Base-by-base conservation (phyloP, 2,329 filamentous ascomycete species). In the Penicillium sclerotigenum region DNA sequence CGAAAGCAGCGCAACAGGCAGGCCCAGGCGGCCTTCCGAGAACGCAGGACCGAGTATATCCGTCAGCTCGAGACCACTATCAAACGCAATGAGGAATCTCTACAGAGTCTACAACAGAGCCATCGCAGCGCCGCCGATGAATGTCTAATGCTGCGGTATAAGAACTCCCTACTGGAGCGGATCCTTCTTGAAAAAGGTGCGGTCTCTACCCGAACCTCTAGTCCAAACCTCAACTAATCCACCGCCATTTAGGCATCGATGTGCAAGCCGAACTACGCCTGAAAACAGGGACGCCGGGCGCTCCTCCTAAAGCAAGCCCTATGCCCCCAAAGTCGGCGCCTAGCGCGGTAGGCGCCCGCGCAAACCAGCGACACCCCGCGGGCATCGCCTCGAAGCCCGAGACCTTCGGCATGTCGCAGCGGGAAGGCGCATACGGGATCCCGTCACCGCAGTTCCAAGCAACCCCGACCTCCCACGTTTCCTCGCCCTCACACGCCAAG, bases 61-160 rank as follows among this genome's bases (percentile, higher is more conserved):
- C 97, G 97, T 79, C 94, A 99, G 75, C 84, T 99, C 26, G 94
- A 99, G 78, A 91, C 93, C 67, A 96, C 92, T 54, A 97, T 99
- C 76, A 93, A 94, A 70, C 90, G 94, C 66, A 93, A 97, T 81
- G 94, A 99, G 77, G 91, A 95, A 68, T 93, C 91, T 67, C 81
- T 97, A 54, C 90, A 95, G 67, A 96, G 87, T 69, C 82, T 99
- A 58, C 94, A 97, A 77, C 89, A 93, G 69, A 95, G 91, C 63
- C 94, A 97, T 72, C 90, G 94, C 67, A 92, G 86, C 69, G 94
- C 94, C 56, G 91, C 93, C 56, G 94, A 97, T 74, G 94, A 97
- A 76, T 97, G 94, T 73, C 78, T 97, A 70, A 97, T 99, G 94
- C 82, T 99, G 67, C 88, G 94, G 57, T 99, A 97, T 76, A 97